Base-by-base conservation (phyloP, 176 grass and related monocot genomes). In the Oryza rufipogon region DNA sequence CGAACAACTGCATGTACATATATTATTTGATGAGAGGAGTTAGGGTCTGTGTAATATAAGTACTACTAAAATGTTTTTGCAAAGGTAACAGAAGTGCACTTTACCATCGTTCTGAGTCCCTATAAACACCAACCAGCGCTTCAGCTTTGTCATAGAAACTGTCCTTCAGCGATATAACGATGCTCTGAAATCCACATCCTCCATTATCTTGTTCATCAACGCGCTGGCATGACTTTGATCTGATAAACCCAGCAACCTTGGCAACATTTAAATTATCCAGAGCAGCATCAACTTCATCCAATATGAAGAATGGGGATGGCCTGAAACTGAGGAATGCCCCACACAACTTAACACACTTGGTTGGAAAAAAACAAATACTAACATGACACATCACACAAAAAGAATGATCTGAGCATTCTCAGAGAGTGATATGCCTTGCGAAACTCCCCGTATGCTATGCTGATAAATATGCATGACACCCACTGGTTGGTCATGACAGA, bases 61-160 rank as follows among this genome's bases (percentile, higher is more conserved):
- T 41, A 41, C 39, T 41, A 41, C 7, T 41, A 33, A 78, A 75
- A 49, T 19, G 11, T 12, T 14, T 14, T 39, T 19, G 83, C 1
- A 19, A 45, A 65, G 39, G 19, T 85, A 78, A 66, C 9, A 82
- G n/a, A 73, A 73, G 6, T 28, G 39, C 20, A 30, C 8, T 26
- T 87, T 77, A 98, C 96, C 93, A 89, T 87, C 84, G 83, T 46
- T 98, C 96, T 11, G 96, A 86, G 28, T 98, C 96, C 73, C 93
- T 93, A 68, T 98, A 98, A 32, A 98, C 96, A 82, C 96, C 96
- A 85, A 98, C 96, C 75, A 98, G 84, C 61, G 96, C 92, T 89
- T 98, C 96, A 16, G 96, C 96, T 89, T 95, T 98, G 89, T 98
- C 96, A 44, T 98, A 98, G 86, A 98, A 98, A 66, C 82, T 98